Conservation (phyloP, 805 yeast genomes). For the Babjeviella inositovora region DNA sequence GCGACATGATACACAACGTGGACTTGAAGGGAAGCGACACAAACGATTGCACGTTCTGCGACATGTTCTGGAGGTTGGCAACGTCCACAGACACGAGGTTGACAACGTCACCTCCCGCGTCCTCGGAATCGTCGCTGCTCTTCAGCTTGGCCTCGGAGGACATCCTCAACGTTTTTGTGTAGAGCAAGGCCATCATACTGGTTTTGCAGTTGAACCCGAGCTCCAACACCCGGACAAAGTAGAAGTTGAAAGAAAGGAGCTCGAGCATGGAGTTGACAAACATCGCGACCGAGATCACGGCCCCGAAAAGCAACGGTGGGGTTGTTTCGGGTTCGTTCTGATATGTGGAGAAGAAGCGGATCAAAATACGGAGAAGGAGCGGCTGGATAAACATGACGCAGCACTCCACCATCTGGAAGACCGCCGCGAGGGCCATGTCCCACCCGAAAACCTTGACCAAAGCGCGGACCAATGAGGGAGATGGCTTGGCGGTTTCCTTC, state of each 20-base stretch:
- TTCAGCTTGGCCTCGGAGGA: conserved; percentile 45
- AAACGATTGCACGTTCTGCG: conserved; percentile 34
- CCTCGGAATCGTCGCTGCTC: no score
- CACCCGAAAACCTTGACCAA: conserved; percentile 18
- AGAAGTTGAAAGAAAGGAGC: conserved; percentile 54
- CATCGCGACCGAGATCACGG: conserved; percentile 46
- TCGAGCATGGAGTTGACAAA: conserved; percentile 43
- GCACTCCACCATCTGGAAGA: conserved; percentile 19
- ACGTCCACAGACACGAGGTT: conserved; percentile 72
- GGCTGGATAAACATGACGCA: conserved; percentile 31
- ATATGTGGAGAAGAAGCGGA: conserved; percentile 19
- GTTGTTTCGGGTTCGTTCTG: conserved; percentile 6
- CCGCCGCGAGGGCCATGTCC: conserved; percentile 14
- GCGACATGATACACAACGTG: conserved; percentile 31
- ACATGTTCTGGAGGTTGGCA: conserved; percentile 39
- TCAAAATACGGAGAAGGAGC: conserved; percentile 33
- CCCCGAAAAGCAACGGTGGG: conserved; percentile 41
- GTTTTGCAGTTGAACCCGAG: conserved; percentile 54
- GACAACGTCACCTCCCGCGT: conserved; percentile 66
- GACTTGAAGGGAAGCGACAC: conserved; percentile 46
- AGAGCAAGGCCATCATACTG: conserved; percentile 50
- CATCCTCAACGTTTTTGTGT: conserved; percentile 53
- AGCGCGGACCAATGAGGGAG: conserved; percentile 6
- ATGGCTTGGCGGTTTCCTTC: neutral
- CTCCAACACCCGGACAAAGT: conserved; percentile 36